phyloP scores from a whole-genome alignment of 176 grass and related monocot species.

The Juncus effusus region DNA sequence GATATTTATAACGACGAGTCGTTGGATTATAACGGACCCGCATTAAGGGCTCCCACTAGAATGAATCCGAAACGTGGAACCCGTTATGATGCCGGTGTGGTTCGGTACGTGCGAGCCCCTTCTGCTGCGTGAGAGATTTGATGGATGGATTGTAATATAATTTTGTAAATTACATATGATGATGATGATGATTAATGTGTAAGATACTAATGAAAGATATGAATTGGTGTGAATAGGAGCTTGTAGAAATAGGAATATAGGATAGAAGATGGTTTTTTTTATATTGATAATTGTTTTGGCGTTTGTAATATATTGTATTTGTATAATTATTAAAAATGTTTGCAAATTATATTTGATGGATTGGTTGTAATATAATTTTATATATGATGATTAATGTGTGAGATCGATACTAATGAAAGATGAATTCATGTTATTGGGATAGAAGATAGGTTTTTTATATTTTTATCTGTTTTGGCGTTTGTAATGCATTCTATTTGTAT shows the following conservation, averaged over 20 bases:
- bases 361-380: too few relatives aligned
- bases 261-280: background rate
- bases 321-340: too few relatives aligned
- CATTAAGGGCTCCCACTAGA: background rate
- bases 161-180: constrained; percentile 1
- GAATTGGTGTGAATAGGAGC: background rate
- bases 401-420: too few relatives aligned
- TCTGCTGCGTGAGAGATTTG: constrained; percentile 49
- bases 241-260: background rate
- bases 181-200: background rate
- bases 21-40: constrained; percentile 44
- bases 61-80: background rate
- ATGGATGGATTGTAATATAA: background rate
- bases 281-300: too few relatives aligned
- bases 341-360: too few relatives aligned
- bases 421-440: too few relatives aligned
- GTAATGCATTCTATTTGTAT: too few relatives aligned
- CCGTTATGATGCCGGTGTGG: constrained; percentile 22
- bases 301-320: too few relatives aligned
- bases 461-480: too few relatives aligned
- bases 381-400: too few relatives aligned
- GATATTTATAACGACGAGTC: constrained; percentile 52
- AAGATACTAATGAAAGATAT: background rate
- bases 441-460: too few relatives aligned
- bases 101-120: constrained; percentile 36